Conservation (phyloP, 495 filamentous ascomycete genomes). For the Chlorociboria aeruginascens region DNA sequence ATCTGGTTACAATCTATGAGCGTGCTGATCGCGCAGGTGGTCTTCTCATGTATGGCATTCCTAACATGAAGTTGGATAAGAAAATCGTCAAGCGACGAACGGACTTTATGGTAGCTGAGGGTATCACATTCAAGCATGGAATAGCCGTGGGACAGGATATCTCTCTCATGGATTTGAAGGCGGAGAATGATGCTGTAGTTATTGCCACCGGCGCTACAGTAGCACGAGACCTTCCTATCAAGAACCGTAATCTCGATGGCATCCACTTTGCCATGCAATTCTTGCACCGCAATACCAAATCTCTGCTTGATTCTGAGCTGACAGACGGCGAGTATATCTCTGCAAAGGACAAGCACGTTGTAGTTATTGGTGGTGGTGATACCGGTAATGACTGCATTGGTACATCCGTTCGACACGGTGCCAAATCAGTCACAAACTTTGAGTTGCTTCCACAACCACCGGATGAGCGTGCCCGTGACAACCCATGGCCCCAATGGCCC, state of each 20-base stretch:
- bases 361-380: slow-evolving; percentile 97
- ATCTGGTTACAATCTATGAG: slow-evolving; percentile 90
- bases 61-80: slow-evolving; percentile 99
- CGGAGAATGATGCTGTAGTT: slow-evolving; percentile 73
- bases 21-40: slow-evolving; percentile 88
- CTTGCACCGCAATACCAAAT: slow-evolving; percentile 97
- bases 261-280: slow-evolving; percentile 99
- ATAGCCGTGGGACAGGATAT: slow-evolving; percentile 72
- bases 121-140: slow-evolving; percentile 70
- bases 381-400: slow-evolving; percentile 99
- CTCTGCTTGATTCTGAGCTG: slow-evolving; percentile 85
- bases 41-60: slow-evolving; percentile 97
- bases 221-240: slow-evolving; percentile 88
- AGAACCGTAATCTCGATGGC: slow-evolving; percentile 80
- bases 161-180: slow-evolving; percentile 63
- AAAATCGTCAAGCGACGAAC: slow-evolving; percentile 91
- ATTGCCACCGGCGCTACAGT: slow-evolving; percentile 97
- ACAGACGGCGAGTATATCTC: slow-evolving; percentile 85
- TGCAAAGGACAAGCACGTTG: slow-evolving; percentile 91
- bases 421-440: slow-evolving; percentile 95
- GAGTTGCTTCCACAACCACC: slow-evolving; percentile 94
- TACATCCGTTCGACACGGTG: slow-evolving; percentile 94
- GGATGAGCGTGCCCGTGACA: slow-evolving; percentile 86
- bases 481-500: slow-evolving; percentile 99
- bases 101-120: slow-evolving; percentile 92